phyloP scores from a whole-genome alignment of 176 grass and related monocot species.

The Calamus simplicifolius region DNA sequence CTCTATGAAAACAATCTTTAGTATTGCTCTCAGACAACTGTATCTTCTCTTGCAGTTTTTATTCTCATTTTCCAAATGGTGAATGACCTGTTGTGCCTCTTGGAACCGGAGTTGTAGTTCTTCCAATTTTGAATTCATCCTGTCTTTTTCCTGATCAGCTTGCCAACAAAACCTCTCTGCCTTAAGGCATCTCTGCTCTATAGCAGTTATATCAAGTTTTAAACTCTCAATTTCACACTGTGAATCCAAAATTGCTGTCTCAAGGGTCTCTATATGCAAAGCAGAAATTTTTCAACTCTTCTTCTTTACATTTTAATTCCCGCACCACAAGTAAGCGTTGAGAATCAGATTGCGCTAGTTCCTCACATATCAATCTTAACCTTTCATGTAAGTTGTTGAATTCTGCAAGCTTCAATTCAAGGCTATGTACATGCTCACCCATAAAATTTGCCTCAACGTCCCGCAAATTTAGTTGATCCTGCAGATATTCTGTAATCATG shows the following conservation, averaged over 20 bases:
- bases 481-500: constrained; percentile 74
- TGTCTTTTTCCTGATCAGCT: constrained; percentile 30
- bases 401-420: constrained; percentile 78
- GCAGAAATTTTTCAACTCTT: constrained; percentile 56
- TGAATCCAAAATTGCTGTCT: constrained; percentile 60
- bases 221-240: constrained; percentile 98
- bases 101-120: constrained; percentile 32
- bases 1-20: constrained; percentile 25
- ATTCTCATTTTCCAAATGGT: constrained; percentile 50
- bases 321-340: constrained; percentile 59
- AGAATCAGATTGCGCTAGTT: constrained; percentile 52
- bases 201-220: constrained; percentile 83
- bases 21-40: constrained; percentile 27
- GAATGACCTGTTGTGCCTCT: constrained; percentile 37
- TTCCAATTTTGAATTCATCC: constrained; percentile 21
- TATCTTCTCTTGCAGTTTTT: constrained; percentile 31
- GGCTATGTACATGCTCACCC: constrained; percentile 75
- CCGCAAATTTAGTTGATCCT: constrained; percentile 83
- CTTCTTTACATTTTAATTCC: constrained; percentile 64
- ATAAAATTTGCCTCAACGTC: constrained; percentile 81
- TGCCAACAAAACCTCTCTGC: constrained; percentile 31
- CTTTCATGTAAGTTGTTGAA: constrained; percentile 63
- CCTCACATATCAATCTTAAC: constrained; percentile 47
- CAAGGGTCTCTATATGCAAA: constrained; percentile 65
- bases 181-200: constrained; percentile 66